Evolutionary conservation across 176 grass and related monocot genomes (phyloP).

Genomic region (Bolboschoenus planiculmis): DNA sequence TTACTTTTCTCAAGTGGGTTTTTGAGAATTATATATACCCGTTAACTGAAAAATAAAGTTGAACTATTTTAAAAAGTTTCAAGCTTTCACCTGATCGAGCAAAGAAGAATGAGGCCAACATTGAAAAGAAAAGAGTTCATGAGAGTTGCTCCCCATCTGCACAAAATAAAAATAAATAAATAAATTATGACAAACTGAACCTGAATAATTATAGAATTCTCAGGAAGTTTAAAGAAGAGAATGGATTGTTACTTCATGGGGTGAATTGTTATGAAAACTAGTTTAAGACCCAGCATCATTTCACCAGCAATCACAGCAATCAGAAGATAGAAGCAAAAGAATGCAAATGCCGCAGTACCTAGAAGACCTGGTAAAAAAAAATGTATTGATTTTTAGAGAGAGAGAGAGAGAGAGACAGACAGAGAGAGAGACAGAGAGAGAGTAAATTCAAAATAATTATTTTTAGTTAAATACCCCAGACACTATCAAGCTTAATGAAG

Average conservation of each 20-base stretch:
- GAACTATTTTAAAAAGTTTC: conserved; percentile 7
- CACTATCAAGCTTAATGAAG: conserved; percentile 86
- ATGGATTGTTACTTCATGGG: conserved; percentile 88
- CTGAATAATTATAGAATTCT: not conserved
- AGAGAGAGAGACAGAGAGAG: not conserved
- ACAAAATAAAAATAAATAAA: conserved; percentile 24
- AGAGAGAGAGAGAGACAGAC: too few relatives aligned
- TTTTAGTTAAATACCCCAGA: conserved; percentile 66
- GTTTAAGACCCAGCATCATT: conserved; percentile 96
- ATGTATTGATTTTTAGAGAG: not conserved
- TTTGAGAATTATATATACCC: not conserved
- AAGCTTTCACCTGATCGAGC: conserved; percentile 74
- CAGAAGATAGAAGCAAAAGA: conserved; percentile 99
- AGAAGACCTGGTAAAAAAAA: conserved; percentile 76
- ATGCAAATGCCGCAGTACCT: conserved; percentile 95
- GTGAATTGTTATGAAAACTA: conserved; percentile 99
- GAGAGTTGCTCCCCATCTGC: conserved; percentile 90
- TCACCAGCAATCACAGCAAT: conserved; percentile 97
- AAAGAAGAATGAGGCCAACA: conserved; percentile 92
- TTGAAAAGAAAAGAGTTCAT: conserved; percentile 99
- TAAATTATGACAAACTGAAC: conserved; percentile 11
- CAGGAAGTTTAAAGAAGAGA: not conserved
- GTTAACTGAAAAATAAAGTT: not conserved
- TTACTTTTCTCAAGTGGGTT: not conserved
- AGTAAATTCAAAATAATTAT: not conserved